These are phyloP conservation scores for Yarrowia porcina DNA, from an alignment of 805 yeast species.

Conservation along the genomic window DNA sequence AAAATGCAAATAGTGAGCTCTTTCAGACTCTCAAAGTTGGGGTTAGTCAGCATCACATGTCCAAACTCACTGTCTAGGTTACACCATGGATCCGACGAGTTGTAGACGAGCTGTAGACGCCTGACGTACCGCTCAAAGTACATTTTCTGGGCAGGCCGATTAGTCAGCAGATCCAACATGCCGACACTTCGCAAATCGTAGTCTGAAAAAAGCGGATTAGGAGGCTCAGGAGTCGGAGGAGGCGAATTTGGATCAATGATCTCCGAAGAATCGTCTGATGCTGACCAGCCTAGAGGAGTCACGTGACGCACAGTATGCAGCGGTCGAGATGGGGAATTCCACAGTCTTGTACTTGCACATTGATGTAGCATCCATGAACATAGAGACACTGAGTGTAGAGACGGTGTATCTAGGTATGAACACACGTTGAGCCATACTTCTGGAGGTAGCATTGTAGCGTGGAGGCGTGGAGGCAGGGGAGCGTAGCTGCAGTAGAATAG, in stretches of 20 bases:
- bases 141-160: neutral
- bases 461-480: no score
- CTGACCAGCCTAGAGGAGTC: neutral
- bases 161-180: neutral
- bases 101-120: neutral
- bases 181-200: neutral
- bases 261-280: neutral
- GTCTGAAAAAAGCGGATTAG: neutral
- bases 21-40: neutral
- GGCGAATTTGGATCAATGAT: neutral
- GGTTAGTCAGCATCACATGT: neutral
- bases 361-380: constrained; percentile 1
- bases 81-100: constrained; percentile 2
- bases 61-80: neutral
- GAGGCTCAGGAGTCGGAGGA: neutral
- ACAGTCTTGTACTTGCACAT: neutral
- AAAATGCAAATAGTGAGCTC: neutral
- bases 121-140: neutral
- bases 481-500: no score
- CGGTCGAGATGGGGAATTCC: neutral
- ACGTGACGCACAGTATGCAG: neutral
- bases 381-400: neutral
- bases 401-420: neutral
- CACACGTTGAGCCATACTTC: constrained; percentile 19
- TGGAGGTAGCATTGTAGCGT: constrained; percentile 19